Conservation (phyloP, 2,329 filamentous ascomycete genomes). For the Botrytis fragariae region DNA sequence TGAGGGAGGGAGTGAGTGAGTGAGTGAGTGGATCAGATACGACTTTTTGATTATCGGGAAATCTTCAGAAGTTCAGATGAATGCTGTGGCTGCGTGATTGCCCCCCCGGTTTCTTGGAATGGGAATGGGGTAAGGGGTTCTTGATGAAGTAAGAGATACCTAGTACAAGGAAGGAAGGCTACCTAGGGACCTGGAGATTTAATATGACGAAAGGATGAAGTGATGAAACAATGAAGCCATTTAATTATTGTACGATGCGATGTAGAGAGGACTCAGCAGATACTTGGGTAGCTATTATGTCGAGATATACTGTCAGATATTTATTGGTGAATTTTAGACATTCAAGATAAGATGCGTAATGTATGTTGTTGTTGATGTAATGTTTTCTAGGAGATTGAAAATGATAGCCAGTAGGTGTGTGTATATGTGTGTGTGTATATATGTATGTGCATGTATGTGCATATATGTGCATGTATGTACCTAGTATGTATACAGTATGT, state of each 20-base stretch:
- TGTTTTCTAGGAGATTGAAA: no score
- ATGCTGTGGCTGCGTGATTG: slow-evolving; percentile 22
- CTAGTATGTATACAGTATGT: no score
- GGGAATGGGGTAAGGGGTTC: slow-evolving; percentile 8
- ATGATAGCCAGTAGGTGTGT: not conserved
- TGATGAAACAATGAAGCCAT: not conserved
- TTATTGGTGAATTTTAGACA: not conserved
- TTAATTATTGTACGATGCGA: no score
- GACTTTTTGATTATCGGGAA: slow-evolving; percentile 7
- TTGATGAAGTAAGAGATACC: not conserved
- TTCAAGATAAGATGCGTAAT: not conserved
- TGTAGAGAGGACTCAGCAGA: no score
- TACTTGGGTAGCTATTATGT: not conserved
- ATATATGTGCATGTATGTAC: no score
- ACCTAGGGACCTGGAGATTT: not conserved
- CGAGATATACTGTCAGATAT: no score
- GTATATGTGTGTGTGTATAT: not conserved
- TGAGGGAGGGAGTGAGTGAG: not conserved
- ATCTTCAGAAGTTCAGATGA: slow-evolving; percentile 10
- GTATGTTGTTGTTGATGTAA: not conserved
- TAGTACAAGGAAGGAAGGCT: not conserved
- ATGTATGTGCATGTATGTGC: no score
- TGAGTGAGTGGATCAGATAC: slow-evolving; percentile 7
- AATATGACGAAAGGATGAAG: not conserved
- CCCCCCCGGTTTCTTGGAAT: slow-evolving; percentile 5